Evolutionary conservation across 2,329 filamentous ascomycete species (phyloP).

Genomic region (Apiospora marii): DNA sequence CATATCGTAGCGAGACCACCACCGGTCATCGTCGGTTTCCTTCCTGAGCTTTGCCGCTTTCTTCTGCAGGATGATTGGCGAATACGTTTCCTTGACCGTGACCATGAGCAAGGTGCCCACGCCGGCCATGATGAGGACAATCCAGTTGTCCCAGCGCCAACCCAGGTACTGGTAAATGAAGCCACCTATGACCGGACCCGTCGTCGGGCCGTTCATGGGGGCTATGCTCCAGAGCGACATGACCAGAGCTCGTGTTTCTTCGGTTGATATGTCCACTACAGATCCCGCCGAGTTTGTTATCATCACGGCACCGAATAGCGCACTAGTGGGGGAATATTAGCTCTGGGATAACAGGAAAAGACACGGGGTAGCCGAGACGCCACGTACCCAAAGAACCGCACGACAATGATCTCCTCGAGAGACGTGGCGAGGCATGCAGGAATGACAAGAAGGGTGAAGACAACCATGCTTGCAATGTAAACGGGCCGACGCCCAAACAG

Average conservation of each 20-base stretch:
- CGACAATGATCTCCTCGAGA: constrained; percentile 71
- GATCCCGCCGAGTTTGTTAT: constrained; percentile 85
- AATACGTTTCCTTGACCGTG: constrained; percentile 77
- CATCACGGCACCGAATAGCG: constrained; percentile 79
- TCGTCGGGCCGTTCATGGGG: constrained; percentile 72
- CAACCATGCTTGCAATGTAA: constrained; percentile 69
- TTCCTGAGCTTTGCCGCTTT: constrained; percentile 71
- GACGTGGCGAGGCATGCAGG: constrained; percentile 76
- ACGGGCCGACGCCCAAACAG: constrained; percentile 74
- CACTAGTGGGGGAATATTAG: constrained; percentile 46
- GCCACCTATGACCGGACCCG: constrained; percentile 79
- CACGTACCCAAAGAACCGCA: constrained; percentile 74
- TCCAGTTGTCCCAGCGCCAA: constrained; percentile 90
- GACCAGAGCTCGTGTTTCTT: constrained; percentile 81
- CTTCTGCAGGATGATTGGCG: constrained; percentile 71
- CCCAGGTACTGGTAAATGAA: constrained; percentile 80
- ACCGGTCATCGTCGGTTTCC: constrained; percentile 74
- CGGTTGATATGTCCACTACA: constrained; percentile 82
- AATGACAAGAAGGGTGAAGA: constrained; percentile 74
- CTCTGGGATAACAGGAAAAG: background rate
- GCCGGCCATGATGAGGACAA: constrained; percentile 76
- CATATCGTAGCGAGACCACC: constrained; percentile 84
- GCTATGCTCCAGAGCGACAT: constrained; percentile 86
- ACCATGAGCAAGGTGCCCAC: constrained; percentile 66
- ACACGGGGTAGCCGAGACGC: background rate